phyloP scores from a whole-genome alignment of 1,284 basidiomycete genomes.

The Fomitopsis pinicola region DNA sequence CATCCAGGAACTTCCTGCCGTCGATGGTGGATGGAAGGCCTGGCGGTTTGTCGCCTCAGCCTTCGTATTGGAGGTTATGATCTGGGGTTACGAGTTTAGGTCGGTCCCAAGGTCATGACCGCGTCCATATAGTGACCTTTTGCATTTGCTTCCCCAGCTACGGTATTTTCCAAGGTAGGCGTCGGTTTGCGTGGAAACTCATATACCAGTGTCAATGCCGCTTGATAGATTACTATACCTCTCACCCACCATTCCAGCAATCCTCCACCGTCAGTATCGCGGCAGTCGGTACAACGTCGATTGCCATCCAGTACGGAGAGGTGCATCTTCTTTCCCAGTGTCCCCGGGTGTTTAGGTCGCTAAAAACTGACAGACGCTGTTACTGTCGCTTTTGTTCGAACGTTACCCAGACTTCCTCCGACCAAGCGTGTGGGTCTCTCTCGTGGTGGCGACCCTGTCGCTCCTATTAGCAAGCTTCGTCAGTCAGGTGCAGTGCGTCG shows the following conservation, averaged over 20 bases:
- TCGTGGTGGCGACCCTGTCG: conserved; percentile 17
- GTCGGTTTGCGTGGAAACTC: not conserved
- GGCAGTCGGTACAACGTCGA: conserved; percentile 9
- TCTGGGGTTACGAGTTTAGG: conserved; percentile 11
- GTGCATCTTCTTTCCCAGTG: not conserved
- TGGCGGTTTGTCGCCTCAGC: conserved; percentile 8
- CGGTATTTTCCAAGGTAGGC: conserved; percentile 11
- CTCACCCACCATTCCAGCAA: conserved; percentile 10
- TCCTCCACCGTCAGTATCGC: conserved; percentile 10
- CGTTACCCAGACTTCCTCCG: conserved; percentile 21
- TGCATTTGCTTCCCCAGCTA: not conserved
- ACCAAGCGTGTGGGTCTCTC: conserved; percentile 19
- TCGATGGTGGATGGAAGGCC: conserved; percentile 8
- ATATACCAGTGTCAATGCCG: too few relatives aligned
- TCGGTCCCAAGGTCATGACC: not conserved
- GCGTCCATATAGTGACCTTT: not conserved
- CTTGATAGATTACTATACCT: conserved; percentile 10
- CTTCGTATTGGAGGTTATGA: conserved; percentile 7
- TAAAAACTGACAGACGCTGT: conserved; percentile 13
- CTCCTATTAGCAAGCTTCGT: conserved; percentile 25
- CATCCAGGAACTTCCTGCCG: conserved; percentile 5
- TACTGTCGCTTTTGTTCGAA: conserved; percentile 19
- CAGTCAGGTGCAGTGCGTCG: conserved; percentile 10
- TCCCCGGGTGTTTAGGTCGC: too few relatives aligned
- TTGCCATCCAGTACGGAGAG: conserved; percentile 9